Evolutionary conservation across 441 rosid species (phyloP), one percentile per base, ranked within the genome.

Genomic region (Daphne laureola): DNA sequence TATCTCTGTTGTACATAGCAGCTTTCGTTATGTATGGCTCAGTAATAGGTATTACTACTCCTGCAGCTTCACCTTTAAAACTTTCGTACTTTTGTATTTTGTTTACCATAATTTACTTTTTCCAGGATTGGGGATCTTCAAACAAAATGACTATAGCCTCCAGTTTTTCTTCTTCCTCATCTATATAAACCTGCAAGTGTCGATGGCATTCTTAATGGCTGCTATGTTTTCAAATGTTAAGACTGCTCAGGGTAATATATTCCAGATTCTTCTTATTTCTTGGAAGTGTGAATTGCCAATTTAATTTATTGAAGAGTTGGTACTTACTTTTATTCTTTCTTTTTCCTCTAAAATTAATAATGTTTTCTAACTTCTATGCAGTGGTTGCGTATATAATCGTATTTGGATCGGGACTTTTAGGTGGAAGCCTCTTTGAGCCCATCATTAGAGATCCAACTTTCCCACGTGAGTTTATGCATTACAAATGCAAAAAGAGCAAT

Each of bases 381-480:
- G 99, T 87, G 54, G 63, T 79, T 16, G 82, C 78, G 62, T 83
- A 87, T 65, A 79, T 90, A 57, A 67, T 56, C 15, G 90, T 87
- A 56, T 94, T 90, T 61, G 99, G 84, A 69, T 70, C 90, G 48
- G 96, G 97, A 36, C 97, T 90, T 43, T 63, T 94, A 31, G 96
- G 97, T 50, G 77, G 68, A 63, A 87, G 80, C 70, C 89, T 94
- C 60, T 86, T 87, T 49, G 73, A 90, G 49, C 54, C 70, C 76
- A 86, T 87, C 35, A 42, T 94, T 68, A 68, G 85, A 79, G 96
- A 90, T 58, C 15, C 61, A n/a, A 69, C 78, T 59, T 86, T 83
- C 63, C 90, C 96, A 57, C 74, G 97, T 93, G 79, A 69, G 89
- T 79, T 59, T 17, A 27, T 31, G 11, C 11, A 31, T 4, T 31